phyloP scores from a whole-genome alignment of 2,329 filamentous ascomycete genomes.

The Macrophomina tecta region DNA sequence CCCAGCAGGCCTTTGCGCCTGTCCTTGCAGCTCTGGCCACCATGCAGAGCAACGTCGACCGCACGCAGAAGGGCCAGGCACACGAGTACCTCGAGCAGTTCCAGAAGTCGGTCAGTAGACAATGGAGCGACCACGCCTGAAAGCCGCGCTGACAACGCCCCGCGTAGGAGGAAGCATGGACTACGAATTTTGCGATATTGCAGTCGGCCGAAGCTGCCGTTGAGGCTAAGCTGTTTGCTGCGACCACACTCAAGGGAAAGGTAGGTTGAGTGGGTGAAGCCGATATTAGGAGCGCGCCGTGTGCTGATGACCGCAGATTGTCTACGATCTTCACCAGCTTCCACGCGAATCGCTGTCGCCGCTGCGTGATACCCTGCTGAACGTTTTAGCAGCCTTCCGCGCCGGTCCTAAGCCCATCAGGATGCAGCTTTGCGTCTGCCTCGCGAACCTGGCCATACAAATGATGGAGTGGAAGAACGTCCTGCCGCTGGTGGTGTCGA shows the following conservation, averaged over 20 bases:
- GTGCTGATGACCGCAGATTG: slow-evolving; percentile 69
- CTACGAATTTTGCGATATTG: slow-evolving; percentile 82
- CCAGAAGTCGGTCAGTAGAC: slow-evolving; percentile 85
- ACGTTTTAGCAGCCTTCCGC: slow-evolving; percentile 80
- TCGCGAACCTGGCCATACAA: slow-evolving; percentile 94
- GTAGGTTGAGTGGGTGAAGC: slow-evolving; percentile 57
- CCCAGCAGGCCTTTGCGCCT: slow-evolving; percentile 76
- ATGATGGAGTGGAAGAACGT: slow-evolving; percentile 97
- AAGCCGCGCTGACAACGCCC: slow-evolving; percentile 35
- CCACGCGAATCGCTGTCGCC: slow-evolving; percentile 74
- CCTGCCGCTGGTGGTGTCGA: slow-evolving; percentile 77
- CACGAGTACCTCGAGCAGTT: slow-evolving; percentile 92
- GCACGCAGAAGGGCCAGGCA: slow-evolving; percentile 83
- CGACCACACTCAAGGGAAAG: slow-evolving; percentile 97
- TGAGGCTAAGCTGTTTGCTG: slow-evolving; percentile 92
- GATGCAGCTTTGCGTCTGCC: slow-evolving; percentile 91
- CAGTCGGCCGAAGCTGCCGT: slow-evolving; percentile 76
- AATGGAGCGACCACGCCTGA: background rate
- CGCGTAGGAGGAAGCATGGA: slow-evolving; percentile 84
- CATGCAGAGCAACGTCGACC: slow-evolving; percentile 83
- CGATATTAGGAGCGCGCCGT: slow-evolving; percentile 17
- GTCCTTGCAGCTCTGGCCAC: slow-evolving; percentile 88
- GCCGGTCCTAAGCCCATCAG: slow-evolving; percentile 77
- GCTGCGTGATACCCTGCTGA: slow-evolving; percentile 82
- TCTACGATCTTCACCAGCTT: slow-evolving; percentile 92